phyloP scores from a whole-genome alignment of 768 basidiomycete genomes.

The Baorangia bicolor region DNA sequence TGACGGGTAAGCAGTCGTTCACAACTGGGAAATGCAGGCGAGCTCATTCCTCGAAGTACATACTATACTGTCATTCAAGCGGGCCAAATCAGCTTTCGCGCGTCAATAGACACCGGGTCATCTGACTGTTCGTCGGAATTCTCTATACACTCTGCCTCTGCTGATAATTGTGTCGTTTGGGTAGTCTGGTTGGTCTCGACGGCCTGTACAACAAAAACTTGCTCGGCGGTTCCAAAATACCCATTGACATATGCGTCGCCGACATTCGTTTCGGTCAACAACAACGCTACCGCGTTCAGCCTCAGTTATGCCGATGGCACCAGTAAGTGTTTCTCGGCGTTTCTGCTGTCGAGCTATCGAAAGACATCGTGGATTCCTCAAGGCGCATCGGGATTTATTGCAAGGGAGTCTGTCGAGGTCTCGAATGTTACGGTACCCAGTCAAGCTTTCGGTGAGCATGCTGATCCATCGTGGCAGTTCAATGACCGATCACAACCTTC shows the following conservation, averaged over 20 bases:
- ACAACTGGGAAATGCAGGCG: neutral
- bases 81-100: conserved; percentile 65
- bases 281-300: conserved; percentile 59
- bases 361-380: conserved; percentile 8
- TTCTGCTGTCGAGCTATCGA: neutral
- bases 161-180: conserved; percentile 30
- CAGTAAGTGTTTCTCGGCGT: conserved; percentile 41
- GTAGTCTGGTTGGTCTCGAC: conserved; percentile 73
- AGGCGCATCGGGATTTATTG: conserved; percentile 73
- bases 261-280: conserved; percentile 59
- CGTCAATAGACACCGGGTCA: conserved; percentile 74
- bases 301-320: conserved; percentile 68
- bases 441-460: conserved; percentile 65
- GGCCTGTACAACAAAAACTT: conserved; percentile 53
- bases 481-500: neutral
- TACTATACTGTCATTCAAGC: conserved; percentile 62
- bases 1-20: conserved; percentile 48
- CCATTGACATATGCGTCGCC: conserved; percentile 66
- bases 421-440: conserved; percentile 57
- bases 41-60: conserved; percentile 44
- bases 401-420: conserved; percentile 58
- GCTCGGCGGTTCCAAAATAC: conserved; percentile 63
- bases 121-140: conserved; percentile 24
- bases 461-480: neutral
- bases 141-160: neutral